These are phyloP conservation scores for Cicer arietinum DNA, from an alignment of 306 rosid species.

Conservation along the genomic window DNA sequence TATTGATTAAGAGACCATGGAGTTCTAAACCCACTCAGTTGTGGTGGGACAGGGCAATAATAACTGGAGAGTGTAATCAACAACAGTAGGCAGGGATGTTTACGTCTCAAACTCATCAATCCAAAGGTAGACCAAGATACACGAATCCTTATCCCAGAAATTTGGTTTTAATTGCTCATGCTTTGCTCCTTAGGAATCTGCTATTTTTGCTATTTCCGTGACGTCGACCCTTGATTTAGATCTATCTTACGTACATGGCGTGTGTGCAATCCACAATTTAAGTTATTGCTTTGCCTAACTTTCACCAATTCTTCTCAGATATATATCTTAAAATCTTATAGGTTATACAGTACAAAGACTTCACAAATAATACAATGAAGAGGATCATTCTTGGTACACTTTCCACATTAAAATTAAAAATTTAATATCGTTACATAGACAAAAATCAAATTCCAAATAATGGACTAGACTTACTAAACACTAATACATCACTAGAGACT, in stretches of 20 bases:
- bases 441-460: constrained; percentile 10
- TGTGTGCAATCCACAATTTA: not conserved
- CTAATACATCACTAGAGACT: not conserved
- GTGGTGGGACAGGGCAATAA: constrained; percentile 42
- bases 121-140: constrained; percentile 23
- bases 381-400: constrained; percentile 11
- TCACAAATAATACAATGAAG: too few relatives aligned
- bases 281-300: constrained; percentile 16
- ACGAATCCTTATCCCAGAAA: constrained; percentile 41
- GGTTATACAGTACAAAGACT: too few relatives aligned
- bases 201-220: constrained; percentile 22
- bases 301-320: not conserved
- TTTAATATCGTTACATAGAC: not conserved
- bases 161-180: constrained; percentile 17
- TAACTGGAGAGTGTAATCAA: not conserved
- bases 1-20: constrained; percentile 8
- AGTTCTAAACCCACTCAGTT: constrained; percentile 20
- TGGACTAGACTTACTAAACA: not conserved
- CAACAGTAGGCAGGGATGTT: constrained; percentile 6
- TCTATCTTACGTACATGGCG: not conserved
- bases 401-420: constrained; percentile 1
- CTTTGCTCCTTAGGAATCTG: constrained; percentile 22
- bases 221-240: constrained; percentile 31
- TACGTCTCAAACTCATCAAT: constrained; percentile 30
- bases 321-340: not conserved